Evolutionary conservation across 345 rosid genomes (phyloP), one percentile per base, ranked within the genome.

Genomic region (Durio zibethinus): DNA sequence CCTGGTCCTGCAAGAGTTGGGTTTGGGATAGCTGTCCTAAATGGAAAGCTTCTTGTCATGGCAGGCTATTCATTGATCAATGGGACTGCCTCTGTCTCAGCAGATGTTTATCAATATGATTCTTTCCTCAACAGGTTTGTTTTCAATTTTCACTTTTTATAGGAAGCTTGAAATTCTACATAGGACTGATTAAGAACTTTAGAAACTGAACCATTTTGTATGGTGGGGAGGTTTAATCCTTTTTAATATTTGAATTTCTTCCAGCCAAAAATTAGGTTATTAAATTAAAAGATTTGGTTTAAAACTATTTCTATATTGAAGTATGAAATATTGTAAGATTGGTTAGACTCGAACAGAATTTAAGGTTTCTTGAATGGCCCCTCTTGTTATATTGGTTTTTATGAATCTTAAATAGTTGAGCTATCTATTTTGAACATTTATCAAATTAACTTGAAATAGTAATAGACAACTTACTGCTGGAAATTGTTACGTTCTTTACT

Each of bases 51-150:
- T 43, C 88, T 92, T 77, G 87, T 96, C 56, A 78, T 91, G 16
- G 99, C 91, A 47, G 98, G 99, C 79, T 90, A 83, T 77, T 82
- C 89, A 7, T 76, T 82, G 77, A 68, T 45, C 40, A 86, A 84
- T 12, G 93, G 97, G 50, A 79, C 90, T 61, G 76, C 69, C 48
- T 82, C 83, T 64, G 86, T 88, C 53, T 91, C 91, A 8, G 82
- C 92, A 11, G 95, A 91, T 64, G 97, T 90, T 77, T 92, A 90
- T 73, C 91, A 91, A 82, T 94, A 87, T 72, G 91, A 92, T 81
- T 84, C 91, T 77, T 90, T 94, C 85, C 91, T 93, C 75, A 92
- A 96, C 89, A 91, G 97, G 99, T 93, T 80, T 10, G 86, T 75
- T 72, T 72, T 23, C 23, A 4, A 6, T 48, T 59, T 80, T 18